Conservation (phyloP, 1,284 basidiomycete species). For the Ceratorhiza oryzae-sativae region DNA sequence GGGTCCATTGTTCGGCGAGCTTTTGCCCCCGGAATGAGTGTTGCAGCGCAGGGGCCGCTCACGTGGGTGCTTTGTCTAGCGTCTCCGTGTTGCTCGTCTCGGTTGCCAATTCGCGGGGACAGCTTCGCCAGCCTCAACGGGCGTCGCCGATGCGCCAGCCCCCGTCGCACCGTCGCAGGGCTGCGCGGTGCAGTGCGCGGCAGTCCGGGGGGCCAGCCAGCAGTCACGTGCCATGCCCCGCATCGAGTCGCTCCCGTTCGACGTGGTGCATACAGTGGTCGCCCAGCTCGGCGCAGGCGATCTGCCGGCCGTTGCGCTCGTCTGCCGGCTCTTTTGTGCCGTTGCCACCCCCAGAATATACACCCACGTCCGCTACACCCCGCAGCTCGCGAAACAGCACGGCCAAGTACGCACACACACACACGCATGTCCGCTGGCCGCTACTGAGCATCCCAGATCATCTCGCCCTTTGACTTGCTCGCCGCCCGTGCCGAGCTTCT, state of each 20-base stretch:
- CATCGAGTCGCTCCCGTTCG: constrained; percentile 33
- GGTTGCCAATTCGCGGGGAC: constrained; percentile 20
- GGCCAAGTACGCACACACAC: constrained; percentile 16
- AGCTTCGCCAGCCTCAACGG: constrained; percentile 31
- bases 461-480: constrained; percentile 24
- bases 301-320: constrained; percentile 24
- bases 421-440: not conserved
- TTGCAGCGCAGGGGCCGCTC: not conserved
- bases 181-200: no score
- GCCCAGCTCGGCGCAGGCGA: not conserved
- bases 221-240: constrained; percentile 28
- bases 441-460: constrained; percentile 22
- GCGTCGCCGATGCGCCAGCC: no score
- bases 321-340: constrained; percentile 23
- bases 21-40: constrained; percentile 14
- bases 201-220: no score
- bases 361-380: constrained; percentile 28
- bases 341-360: constrained; percentile 28
- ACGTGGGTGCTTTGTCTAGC: constrained; percentile 28
- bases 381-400: constrained; percentile 28
- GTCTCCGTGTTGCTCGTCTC: constrained; percentile 17
- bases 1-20: constrained; percentile 38
- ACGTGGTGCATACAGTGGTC: constrained; percentile 26
- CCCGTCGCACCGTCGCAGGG: no score
- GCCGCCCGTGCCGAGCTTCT: constrained; percentile 25